Evolutionary conservation across 257 asterid genomes (phyloP).

Genomic region (Verbena officinalis): DNA sequence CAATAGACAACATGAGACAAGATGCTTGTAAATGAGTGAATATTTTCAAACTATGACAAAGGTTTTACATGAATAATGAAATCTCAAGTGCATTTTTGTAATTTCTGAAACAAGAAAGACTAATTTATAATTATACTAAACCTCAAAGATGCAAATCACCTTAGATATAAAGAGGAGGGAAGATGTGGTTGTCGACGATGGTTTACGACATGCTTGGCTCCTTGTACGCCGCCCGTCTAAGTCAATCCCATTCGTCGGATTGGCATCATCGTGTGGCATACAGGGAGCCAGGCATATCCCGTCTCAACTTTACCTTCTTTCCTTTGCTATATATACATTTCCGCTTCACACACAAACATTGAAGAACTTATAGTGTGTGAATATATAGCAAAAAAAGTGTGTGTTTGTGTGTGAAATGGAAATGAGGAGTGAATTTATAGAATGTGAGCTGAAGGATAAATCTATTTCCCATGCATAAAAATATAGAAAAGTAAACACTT

Average conservation of each 20-base stretch:
- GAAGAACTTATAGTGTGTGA: not conserved
- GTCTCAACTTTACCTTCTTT: conserved; percentile 15
- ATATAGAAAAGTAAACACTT: conserved; percentile 11
- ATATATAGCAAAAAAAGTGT: too few species aligned
- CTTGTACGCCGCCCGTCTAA: conserved; percentile 54
- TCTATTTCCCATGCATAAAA: conserved; percentile 38
- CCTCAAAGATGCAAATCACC: too few species aligned
- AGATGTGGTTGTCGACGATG: conserved; percentile 24
- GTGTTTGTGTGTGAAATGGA: not conserved
- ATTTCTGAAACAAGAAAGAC: too few species aligned
- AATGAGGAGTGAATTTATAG: conserved; percentile 36
- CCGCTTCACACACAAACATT: not conserved
- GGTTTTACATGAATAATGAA: too few species aligned
- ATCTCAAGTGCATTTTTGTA: too few species aligned
- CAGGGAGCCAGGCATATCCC: conserved; percentile 68
- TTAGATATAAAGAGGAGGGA: too few species aligned
- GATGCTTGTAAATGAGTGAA: too few species aligned
- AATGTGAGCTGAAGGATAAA: not conserved
- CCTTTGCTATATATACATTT: not conserved
- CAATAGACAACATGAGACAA: too few species aligned
- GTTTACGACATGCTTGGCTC: conserved; percentile 52
- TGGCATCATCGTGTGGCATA: conserved; percentile 53
- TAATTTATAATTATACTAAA: too few species aligned
- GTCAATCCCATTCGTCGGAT: conserved; percentile 31
- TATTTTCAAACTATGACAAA: too few species aligned